Conservation (phyloP, 805 yeast species). For the Saturnispora serradocipensis region DNA sequence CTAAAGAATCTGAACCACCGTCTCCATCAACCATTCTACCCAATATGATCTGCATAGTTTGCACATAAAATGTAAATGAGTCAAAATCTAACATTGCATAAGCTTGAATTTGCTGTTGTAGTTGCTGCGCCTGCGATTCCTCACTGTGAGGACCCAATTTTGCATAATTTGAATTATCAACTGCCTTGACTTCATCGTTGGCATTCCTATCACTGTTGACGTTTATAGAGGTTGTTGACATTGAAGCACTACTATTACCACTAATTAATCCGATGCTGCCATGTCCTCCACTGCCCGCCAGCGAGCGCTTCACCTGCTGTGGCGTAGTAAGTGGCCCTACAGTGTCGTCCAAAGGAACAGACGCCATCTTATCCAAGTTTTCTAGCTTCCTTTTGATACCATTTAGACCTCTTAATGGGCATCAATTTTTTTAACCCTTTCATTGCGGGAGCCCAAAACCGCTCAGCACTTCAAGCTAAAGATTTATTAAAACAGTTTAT, state of each 20-base stretch:
- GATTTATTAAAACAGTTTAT: neutral
- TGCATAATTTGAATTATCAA: neutral
- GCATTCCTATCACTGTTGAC: neutral
- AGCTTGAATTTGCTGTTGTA: conserved; percentile 36
- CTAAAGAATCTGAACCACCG: conserved; percentile 49
- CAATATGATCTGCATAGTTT: conserved; percentile 84
- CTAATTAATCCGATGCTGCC: neutral
- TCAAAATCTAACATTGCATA: conserved; percentile 83
- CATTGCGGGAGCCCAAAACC: neutral
- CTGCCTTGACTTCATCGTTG: neutral
- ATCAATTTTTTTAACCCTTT: neutral
- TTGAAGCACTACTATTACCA: neutral
- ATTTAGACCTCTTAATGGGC: neutral
- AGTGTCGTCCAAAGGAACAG: conserved; percentile 4
- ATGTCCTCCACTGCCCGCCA: conserved; percentile 3
- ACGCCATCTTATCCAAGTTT: neutral
- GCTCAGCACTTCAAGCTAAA: neutral
- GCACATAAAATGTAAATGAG: conserved; percentile 89
- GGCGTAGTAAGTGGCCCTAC: conserved; percentile 8
- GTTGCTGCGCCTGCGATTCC: conserved; percentile 18
- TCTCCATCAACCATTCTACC: conserved; percentile 84
- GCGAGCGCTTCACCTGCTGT: conserved; percentile 8
- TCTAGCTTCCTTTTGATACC: neutral
- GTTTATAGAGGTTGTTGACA: neutral
- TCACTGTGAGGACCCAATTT: neutral